Percentiles rank a stretch among this genome's conserved stretches.
These are phyloP conservation scores for Xylariaceae sp. DNA, from an alignment of 2,329 filamentous ascomycete species.

Conservation along the genomic window DNA sequence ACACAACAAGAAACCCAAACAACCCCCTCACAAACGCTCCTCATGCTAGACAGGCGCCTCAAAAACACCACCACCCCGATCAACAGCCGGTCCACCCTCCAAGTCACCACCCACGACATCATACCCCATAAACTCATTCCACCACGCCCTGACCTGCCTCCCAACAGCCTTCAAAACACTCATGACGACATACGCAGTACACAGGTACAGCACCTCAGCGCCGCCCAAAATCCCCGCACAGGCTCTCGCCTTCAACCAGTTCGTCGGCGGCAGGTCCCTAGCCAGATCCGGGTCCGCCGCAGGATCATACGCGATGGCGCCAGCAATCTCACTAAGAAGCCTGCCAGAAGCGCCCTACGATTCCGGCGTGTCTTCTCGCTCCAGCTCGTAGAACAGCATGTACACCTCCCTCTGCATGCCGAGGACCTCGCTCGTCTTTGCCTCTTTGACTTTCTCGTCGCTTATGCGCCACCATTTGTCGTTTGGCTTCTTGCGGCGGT, in stretches of 20 bases:
- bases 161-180: neutral
- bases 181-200: neutral
- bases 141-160: neutral
- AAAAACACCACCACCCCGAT: neutral
- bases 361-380: conserved; percentile 42
- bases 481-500: conserved; percentile 54
- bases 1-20: too few species aligned
- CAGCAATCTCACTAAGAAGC: conserved; percentile 15
- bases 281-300: conserved; percentile 7
- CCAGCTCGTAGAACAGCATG: conserved; percentile 90
- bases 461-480: conserved; percentile 98
- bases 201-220: conserved; percentile 5
- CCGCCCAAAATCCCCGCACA: conserved; percentile 8
- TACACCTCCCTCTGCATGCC: conserved; percentile 96
- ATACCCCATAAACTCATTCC: conserved; percentile 13
- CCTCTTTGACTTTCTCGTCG: conserved; percentile 93
- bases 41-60: neutral
- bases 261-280: conserved; percentile 6
- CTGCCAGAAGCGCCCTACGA: conserved; percentile 16
- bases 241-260: conserved; percentile 1
- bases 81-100: neutral
- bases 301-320: conserved; percentile 12
- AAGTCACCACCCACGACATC: neutral
- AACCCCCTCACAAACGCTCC: too few species aligned
- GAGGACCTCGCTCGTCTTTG: conserved; percentile 86